Evolutionary conservation across 768 basidiomycete species (phyloP), one percentile per base, ranked within the genome.

Genomic region (Tylopilus vinaceipallidus): DNA sequence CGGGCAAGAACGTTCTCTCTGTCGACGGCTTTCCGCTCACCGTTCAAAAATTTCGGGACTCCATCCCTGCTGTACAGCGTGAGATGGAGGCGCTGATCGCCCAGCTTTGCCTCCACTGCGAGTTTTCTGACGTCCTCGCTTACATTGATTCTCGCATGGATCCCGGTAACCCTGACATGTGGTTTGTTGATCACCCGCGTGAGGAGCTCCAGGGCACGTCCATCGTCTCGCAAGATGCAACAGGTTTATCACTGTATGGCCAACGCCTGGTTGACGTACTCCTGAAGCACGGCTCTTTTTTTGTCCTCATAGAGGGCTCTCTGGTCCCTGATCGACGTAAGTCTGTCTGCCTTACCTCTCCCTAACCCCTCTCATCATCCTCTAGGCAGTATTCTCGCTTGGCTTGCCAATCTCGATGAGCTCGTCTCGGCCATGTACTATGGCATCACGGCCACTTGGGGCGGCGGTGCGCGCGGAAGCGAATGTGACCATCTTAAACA

Each of bases 401-500:
- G 56, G 49, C 5, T 63, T 1, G 3, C 27, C 0, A 36, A 60
- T 5, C 37, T 54, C 0, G 42, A 50, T 22, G 34, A 54, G 6
- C 45, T 62, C 0, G 29, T 59, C 0, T 52, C 37, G 0, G 40
- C 42, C 8, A 48, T 51, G 36, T 62, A 45, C 22, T 51, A 52
- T 20, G 42, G 43, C 8, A 26, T 61, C 0, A 44, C 55, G 3
- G 6, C 49, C 3, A 57, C 49, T 0, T 63, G 61, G 58, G 58
- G 48, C 61, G 1, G 27, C 6, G 54, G 52, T 1, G 50, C 55
- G 1, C 9, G 51, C 0, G 61, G 58, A 2, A 60, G 46, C 0
- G 61, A 63, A 37, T 47, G 55, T 11, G 45, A 63, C 3, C 47
- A 56, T 19, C 27, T 62, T 2, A 22, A 43, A 3, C 53, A 52